Evolutionary conservation across 2,329 filamentous ascomycete species (phyloP).

Genomic region (Trichoderma breve): DNA sequence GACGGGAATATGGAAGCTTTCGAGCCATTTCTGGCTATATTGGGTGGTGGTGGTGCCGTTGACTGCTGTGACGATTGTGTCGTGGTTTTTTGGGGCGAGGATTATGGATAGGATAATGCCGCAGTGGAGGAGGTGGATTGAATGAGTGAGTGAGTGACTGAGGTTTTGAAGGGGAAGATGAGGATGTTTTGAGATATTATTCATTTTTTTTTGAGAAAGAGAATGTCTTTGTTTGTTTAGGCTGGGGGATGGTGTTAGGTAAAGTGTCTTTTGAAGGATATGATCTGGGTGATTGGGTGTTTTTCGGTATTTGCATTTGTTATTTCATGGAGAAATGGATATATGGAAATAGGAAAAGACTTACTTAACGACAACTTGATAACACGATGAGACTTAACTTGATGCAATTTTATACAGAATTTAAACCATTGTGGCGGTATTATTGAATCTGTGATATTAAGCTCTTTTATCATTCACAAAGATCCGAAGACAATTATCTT

Average conservation of each 20-base stretch:
- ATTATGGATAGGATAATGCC: not conserved
- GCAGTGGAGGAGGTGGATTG: not conserved
- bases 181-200: not conserved
- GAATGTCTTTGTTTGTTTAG: not conserved
- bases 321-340: not conserved
- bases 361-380: not conserved
- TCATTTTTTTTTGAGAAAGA: not conserved
- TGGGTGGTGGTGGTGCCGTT: constrained; percentile 35
- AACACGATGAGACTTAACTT: not conserved
- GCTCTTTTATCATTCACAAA: too few relatives aligned
- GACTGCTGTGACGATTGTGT: constrained; percentile 24
- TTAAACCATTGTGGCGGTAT: too few relatives aligned
- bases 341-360: not conserved
- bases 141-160: not conserved
- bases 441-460: too few relatives aligned
- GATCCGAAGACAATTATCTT: too few relatives aligned
- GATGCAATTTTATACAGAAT: not conserved
- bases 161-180: too few relatives aligned
- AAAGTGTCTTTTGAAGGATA: not conserved
- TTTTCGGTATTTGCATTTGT: not conserved
- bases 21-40: constrained; percentile 37
- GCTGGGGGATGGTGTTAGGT: not conserved
- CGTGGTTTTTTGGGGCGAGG: constrained; percentile 25
- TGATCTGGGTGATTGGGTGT: not conserved
- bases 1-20: constrained; percentile 30